Evolutionary conservation across 495 filamentous ascomycete species (phyloP).

Genomic region (Neurospora sp.): DNA sequence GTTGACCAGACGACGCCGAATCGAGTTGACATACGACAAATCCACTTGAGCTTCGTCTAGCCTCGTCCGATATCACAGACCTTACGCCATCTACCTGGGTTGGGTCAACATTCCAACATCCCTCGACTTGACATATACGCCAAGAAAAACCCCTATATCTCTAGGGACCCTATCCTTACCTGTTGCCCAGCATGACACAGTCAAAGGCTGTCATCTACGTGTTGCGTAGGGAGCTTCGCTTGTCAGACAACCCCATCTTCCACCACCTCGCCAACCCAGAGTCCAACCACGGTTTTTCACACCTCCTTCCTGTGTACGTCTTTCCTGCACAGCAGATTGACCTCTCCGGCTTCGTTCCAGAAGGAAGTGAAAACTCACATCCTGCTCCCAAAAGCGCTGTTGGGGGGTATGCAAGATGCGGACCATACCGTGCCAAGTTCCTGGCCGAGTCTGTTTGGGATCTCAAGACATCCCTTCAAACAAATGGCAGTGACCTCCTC

Average conservation of each 20-base stretch:
- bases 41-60: background rate
- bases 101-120: background rate
- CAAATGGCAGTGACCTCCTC: constrained; percentile 46
- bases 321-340: constrained; percentile 57
- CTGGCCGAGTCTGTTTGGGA: constrained; percentile 59
- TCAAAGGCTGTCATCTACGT: constrained; percentile 48
- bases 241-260: constrained; percentile 59
- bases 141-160: background rate
- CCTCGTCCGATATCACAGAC: background rate
- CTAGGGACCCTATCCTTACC: background rate
- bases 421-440: constrained; percentile 58
- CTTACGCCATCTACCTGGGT: background rate
- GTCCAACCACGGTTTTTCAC: constrained; percentile 41
- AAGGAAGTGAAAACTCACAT: constrained; percentile 40
- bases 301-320: constrained; percentile 57
- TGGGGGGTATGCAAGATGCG: constrained; percentile 56
- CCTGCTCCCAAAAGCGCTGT: constrained; percentile 46
- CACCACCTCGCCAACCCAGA: constrained; percentile 39
- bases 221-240: constrained; percentile 55
- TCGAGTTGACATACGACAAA: background rate
- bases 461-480: constrained; percentile 46
- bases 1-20: background rate
- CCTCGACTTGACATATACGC: background rate
- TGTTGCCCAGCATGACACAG: constrained; percentile 19
- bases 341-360: constrained; percentile 53